Evolutionary conservation across 495 filamentous ascomycete genomes (phyloP).

Genomic region (Clavariopsis aquatica): DNA sequence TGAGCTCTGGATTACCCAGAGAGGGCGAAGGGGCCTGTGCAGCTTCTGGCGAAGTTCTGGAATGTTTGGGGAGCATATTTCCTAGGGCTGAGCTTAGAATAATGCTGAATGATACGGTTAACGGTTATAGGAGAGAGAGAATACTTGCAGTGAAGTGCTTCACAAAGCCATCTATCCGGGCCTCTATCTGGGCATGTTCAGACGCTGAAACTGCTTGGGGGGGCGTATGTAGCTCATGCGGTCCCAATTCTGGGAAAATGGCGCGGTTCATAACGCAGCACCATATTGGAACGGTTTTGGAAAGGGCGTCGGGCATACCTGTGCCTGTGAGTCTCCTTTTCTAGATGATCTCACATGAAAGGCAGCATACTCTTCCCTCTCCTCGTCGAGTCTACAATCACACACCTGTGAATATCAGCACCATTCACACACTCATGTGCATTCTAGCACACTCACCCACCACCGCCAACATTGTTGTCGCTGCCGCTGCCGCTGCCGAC

Average conservation of each 20-base stretch:
- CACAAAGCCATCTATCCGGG: conserved; percentile 67
- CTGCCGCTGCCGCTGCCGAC: too few relatives aligned
- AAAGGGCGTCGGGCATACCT: conserved; percentile 90
- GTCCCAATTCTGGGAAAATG: conserved; percentile 62
- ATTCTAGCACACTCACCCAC: conserved; percentile 56
- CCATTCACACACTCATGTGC: neutral
- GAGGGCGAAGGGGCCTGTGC: conserved; percentile 60
- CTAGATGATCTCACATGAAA: neutral
- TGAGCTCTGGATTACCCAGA: conserved; percentile 61
- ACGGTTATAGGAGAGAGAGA: neutral
- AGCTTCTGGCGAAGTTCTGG: conserved; percentile 43
- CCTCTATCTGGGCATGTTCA: conserved; percentile 78
- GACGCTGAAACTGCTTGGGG: conserved; percentile 66
- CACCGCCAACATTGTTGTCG: too few relatives aligned
- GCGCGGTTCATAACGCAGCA: conserved; percentile 76
- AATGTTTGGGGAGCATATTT: conserved; percentile 54
- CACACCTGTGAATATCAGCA: conserved; percentile 67
- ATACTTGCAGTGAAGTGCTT: conserved; percentile 54
- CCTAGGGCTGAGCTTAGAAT: conserved; percentile 36
- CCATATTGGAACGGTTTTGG: conserved; percentile 95
- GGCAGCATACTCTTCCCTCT: conserved; percentile 70
- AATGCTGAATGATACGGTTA: neutral
- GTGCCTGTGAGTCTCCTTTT: conserved; percentile 15
- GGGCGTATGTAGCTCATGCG: conserved; percentile 63
- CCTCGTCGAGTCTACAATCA: conserved; percentile 94